Evolutionary conservation across 768 basidiomycete species (phyloP).

Genomic region (Pleurotus giganteus): DNA sequence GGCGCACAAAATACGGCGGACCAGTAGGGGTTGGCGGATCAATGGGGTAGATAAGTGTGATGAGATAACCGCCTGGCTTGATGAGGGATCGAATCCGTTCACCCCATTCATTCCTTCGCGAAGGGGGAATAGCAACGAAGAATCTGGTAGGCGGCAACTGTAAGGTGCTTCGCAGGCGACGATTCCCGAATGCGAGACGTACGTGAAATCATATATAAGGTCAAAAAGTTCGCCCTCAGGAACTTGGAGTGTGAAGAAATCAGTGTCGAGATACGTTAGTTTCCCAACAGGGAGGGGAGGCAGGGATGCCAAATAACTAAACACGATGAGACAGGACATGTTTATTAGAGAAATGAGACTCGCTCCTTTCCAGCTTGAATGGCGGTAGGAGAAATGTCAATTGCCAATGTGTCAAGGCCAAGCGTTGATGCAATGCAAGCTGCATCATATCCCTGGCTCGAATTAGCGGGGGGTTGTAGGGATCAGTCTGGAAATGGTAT

Average conservation of each 20-base stretch:
- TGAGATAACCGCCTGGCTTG: constrained; percentile 61
- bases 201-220: constrained; percentile 69
- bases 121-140: constrained; percentile 69
- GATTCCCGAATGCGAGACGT: constrained; percentile 13
- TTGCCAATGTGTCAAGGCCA: constrained; percentile 45
- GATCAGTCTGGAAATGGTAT: neutral
- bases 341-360: constrained; percentile 13
- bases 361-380: constrained; percentile 44
- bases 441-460: constrained; percentile 57
- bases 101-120: constrained; percentile 54
- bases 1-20: constrained; percentile 61
- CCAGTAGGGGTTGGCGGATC: constrained; percentile 41
- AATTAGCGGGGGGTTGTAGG: neutral
- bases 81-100: constrained; percentile 51
- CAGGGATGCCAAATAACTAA: constrained; percentile 19
- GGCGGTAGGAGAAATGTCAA: constrained; percentile 59
- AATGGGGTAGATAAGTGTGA: constrained; percentile 60
- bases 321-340: constrained; percentile 7
- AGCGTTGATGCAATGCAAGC: constrained; percentile 48
- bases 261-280: constrained; percentile 36
- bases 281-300: constrained; percentile 22
- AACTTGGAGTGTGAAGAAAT: constrained; percentile 54
- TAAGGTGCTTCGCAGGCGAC: neutral
- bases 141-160: constrained; percentile 39
- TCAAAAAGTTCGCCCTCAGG: constrained; percentile 42